Evolutionary conservation across 495 filamentous ascomycete genomes (phyloP), one percentile per base, ranked within the genome.

Genomic region (Penicillium parvum): DNA sequence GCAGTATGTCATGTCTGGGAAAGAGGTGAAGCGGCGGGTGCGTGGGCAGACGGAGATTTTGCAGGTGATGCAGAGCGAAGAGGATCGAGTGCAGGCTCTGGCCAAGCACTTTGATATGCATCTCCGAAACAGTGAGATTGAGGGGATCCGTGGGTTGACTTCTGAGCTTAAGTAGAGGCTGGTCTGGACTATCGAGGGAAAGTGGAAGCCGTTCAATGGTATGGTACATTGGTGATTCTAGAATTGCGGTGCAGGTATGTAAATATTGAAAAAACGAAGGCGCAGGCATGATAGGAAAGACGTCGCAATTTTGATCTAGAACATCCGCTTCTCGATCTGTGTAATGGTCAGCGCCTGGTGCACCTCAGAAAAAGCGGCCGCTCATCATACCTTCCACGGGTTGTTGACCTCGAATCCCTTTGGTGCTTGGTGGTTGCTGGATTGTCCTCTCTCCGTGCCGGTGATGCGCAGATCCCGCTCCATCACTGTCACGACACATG

Each of bases 391-490:
- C 78, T 79, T 90, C 94, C 94, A 99, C 20, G 88, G 85, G 66
- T 96, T 96, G 77, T 84, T 96, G 55, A 96, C 53, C 58, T 96
- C 91, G 72, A 94, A 99, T 25, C 90, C 91, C 28, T 75, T 69
- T 11, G 92, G 94, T 25, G 92, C 92, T 44, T 72, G 62, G 35
- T 79, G 72, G 36, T 82, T 84, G 67, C 91, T 85, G 52, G 82
- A 85, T 65, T 99, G 92, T 27, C 90, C 94, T 71, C 94, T 77
- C 55, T 85, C 53, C 36, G 63, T 77, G 47, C 92, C 92, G 36
- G 92, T 99, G 62, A 99, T 76, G 59, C 92, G 77, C 52, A 83
- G 72, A 62, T 99, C 92, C 58, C 92, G 81, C 44, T 96, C 85
- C 90, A 97, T 96, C 94, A 99, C 92, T 97, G 52, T 50, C 34